A percentile compares a stretch with the other conserved stretches of the same genome.
phyloP scores from a whole-genome alignment of 345 rosid species.

The Pugionium cornutum region DNA sequence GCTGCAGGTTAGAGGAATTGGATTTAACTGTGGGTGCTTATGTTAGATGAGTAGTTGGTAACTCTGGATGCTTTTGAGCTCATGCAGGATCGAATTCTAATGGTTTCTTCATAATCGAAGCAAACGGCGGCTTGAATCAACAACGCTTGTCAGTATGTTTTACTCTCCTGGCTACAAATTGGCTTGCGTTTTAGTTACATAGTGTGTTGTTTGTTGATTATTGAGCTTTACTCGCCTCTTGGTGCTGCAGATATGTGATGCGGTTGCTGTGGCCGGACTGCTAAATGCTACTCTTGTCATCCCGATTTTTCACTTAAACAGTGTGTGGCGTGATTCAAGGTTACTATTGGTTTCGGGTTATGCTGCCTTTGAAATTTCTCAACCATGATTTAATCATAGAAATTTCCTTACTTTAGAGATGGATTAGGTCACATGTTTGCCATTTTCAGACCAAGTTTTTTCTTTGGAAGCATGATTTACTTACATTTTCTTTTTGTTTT shows the following conservation, averaged over 20 bases:
- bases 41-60: background rate
- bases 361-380: constrained; percentile 10
- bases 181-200: background rate
- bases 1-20: constrained; percentile 54
- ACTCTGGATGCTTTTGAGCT: constrained; percentile 29
- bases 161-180: constrained; percentile 7
- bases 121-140: constrained; percentile 96
- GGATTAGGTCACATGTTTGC: background rate
- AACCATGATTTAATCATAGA: background rate
- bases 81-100: constrained; percentile 62
- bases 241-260: constrained; percentile 85
- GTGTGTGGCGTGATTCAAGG: constrained; percentile 99
- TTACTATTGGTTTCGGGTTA: constrained; percentile 39
- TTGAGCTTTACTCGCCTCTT: background rate
- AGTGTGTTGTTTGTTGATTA: constrained; percentile 14
- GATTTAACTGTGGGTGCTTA: background rate
- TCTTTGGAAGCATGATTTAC: constrained; percentile 11
- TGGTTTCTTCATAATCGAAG: constrained; percentile 94
- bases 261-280: constrained; percentile 96
- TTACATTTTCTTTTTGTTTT: background rate
- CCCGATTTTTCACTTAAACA: constrained; percentile 90
- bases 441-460: background rate
- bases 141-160: constrained; percentile 93
- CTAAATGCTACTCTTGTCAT: constrained; percentile 95
- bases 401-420: constrained; percentile 12